A percentile compares a stretch with the other conserved stretches of the same genome.
These are phyloP conservation scores for Berkeleyomyces rouxiae DNA, from an alignment of 2,329 filamentous ascomycete species.

Conservation along the genomic window DNA sequence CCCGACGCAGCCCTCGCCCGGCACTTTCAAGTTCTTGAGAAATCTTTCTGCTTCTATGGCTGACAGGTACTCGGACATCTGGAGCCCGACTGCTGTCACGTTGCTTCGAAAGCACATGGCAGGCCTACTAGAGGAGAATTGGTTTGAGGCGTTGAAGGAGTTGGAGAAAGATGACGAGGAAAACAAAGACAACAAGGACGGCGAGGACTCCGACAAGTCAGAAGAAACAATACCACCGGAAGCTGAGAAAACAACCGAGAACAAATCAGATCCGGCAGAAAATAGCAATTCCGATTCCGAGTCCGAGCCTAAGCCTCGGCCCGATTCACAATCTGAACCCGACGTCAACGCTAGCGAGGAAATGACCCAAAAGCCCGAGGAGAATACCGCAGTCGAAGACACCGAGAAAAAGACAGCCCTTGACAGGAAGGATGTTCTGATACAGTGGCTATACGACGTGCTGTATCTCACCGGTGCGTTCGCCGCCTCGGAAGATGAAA, in stretches of 20 bases:
- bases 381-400: constrained; percentile 10
- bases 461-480: constrained; percentile 33
- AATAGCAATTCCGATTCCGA: neutral
- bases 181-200: constrained; percentile 13
- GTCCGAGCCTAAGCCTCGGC: neutral
- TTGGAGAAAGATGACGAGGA: constrained; percentile 13
- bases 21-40: constrained; percentile 54
- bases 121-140: constrained; percentile 31
- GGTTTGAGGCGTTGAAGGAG: constrained; percentile 28
- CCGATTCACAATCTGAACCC: neutral
- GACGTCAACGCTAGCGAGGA: neutral
- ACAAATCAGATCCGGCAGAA: neutral
- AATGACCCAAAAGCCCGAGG: neutral
- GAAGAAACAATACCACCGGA: neutral
- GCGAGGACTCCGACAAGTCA: constrained; percentile 3
- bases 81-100: constrained; percentile 52
- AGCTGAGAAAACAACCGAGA: neutral
- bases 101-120: constrained; percentile 44
- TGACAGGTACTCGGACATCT: constrained; percentile 57
- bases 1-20: constrained; percentile 63
- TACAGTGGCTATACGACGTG: constrained; percentile 47
- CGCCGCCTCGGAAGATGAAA: constrained; percentile 18
- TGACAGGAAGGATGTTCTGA: constrained; percentile 27
- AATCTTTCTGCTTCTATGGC: constrained; percentile 51
- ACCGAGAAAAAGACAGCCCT: neutral